These are phyloP conservation scores for Botryotinia convoluta DNA, from an alignment of 2,329 filamentous ascomycete genomes.

Conservation along the genomic window DNA sequence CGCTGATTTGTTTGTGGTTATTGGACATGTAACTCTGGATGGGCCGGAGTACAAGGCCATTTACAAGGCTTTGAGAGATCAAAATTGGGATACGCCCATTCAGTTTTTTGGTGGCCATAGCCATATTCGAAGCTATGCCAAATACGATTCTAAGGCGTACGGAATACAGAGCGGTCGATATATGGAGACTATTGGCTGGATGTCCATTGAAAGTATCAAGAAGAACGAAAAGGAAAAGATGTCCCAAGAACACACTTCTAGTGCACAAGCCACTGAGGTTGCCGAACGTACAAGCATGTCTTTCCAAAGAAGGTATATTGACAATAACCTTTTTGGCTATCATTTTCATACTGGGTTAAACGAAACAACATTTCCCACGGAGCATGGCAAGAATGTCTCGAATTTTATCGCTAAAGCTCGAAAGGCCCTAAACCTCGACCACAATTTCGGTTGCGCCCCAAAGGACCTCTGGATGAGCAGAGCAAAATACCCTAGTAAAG, in stretches of 20 bases:
- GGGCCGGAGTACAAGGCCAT: slow-evolving; percentile 77
- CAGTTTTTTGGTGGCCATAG: slow-evolving; percentile 89
- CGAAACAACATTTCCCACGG: slow-evolving; percentile 69
- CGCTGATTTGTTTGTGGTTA: slow-evolving; percentile 81
- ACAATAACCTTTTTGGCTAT: slow-evolving; percentile 86
- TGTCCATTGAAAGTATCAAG: slow-evolving; percentile 69
- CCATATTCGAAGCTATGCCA: slow-evolving; percentile 81
- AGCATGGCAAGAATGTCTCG: slow-evolving; percentile 70
- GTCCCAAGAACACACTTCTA: slow-evolving; percentile 25
- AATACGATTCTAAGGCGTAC: slow-evolving; percentile 74
- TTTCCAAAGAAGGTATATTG: slow-evolving; percentile 82
- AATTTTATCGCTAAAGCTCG: slow-evolving; percentile 67
- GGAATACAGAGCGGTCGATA: slow-evolving; percentile 87
- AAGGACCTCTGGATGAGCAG: slow-evolving; percentile 78
- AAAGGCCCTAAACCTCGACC: slow-evolving; percentile 67
- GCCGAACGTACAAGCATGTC: slow-evolving; percentile 43
- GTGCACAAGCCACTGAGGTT: not conserved
- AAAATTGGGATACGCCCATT: slow-evolving; percentile 79
- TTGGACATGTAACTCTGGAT: slow-evolving; percentile 79
- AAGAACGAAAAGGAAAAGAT: slow-evolving; percentile 34
- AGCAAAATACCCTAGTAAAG: slow-evolving; percentile 66
- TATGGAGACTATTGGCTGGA: slow-evolving; percentile 92
- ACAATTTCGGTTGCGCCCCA: slow-evolving; percentile 79
- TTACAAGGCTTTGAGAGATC: slow-evolving; percentile 72
- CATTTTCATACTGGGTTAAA: slow-evolving; percentile 77